Evolutionary conservation across 179 eudicot genomes (phyloP).

Genomic region (Carnegiea gigantea): DNA sequence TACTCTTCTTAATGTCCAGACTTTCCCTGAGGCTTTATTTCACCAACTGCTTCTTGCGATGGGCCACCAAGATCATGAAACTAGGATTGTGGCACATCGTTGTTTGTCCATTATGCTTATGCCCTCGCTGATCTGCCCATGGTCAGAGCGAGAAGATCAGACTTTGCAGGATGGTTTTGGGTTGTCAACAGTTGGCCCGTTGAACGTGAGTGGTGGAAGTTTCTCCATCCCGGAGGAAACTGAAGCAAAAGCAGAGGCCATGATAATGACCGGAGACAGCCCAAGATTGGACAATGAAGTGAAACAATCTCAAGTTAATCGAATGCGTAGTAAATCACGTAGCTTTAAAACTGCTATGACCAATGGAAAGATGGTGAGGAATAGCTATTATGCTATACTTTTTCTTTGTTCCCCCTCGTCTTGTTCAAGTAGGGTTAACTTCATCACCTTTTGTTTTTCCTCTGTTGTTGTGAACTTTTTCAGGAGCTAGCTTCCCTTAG

Average conservation of each 20-base stretch:
- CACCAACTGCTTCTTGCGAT: slow-evolving; percentile 89
- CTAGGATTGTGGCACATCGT: slow-evolving; percentile 76
- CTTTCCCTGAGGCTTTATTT: slow-evolving; percentile 90
- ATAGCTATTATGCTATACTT: not conserved
- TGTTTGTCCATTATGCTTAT: slow-evolving; percentile 70
- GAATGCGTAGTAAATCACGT: slow-evolving; percentile 37
- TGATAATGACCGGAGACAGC: slow-evolving; percentile 27
- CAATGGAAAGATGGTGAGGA: slow-evolving; percentile 46
- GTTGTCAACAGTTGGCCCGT: slow-evolving; percentile 21
- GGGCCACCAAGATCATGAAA: slow-evolving; percentile 87
- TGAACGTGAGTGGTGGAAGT: slow-evolving; percentile 32
- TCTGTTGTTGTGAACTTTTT: slow-evolving; percentile 12
- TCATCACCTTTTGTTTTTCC: not conserved
- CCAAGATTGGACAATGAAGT: slow-evolving; percentile 25
- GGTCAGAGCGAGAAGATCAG: slow-evolving; percentile 35
- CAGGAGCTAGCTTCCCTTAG: slow-evolving; percentile 68
- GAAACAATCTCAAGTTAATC: slow-evolving; percentile 29
- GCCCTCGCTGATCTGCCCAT: slow-evolving; percentile 68
- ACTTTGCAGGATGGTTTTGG: slow-evolving; percentile 19
- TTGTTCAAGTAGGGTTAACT: not conserved
- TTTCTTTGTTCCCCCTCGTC: not conserved
- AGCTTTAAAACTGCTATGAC: slow-evolving; percentile 59
- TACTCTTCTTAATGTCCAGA: slow-evolving; percentile 41
- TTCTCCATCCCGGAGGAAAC: slow-evolving; percentile 41
- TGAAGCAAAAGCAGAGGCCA: slow-evolving; percentile 29